Evolutionary conservation across 192 early-diverging fungal genomes (phyloP).

Genomic region (Cetraspora pellucida): DNA sequence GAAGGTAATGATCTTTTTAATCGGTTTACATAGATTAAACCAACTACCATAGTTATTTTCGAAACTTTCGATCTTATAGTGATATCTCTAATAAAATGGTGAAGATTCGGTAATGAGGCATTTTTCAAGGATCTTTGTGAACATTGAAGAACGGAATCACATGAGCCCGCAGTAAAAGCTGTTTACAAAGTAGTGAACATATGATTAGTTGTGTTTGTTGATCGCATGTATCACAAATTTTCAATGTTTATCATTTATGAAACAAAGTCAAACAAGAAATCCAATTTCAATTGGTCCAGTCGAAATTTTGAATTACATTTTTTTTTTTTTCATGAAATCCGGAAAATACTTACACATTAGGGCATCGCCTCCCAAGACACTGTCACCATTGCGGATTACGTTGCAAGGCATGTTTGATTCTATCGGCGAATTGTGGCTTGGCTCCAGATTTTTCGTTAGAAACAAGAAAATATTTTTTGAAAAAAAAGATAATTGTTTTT

Average conservation of each 20-base stretch:
- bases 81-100: conserved; percentile 40
- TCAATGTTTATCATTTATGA: background rate
- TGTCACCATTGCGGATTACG: background rate
- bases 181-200: background rate
- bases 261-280: no score
- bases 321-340: background rate
- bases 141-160: conserved; percentile 32
- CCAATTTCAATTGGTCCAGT: background rate
- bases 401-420: conserved; percentile 6
- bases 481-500: no score
- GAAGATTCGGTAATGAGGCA: conserved; percentile 27
- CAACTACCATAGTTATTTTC: conserved; percentile 56
- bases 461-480: background rate
- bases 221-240: background rate
- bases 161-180: conserved; percentile 35
- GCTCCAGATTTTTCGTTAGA: background rate
- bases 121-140: conserved; percentile 21
- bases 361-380: conserved; percentile 10
- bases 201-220: background rate
- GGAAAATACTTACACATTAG: conserved; percentile 25
- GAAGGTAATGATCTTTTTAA: conserved; percentile 63
- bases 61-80: conserved; percentile 38
- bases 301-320: background rate
- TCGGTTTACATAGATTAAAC: conserved; percentile 72
- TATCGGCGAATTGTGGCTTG: background rate